phyloP scores from a whole-genome alignment of 805 yeast species.

The Babjeviella inositovora region DNA sequence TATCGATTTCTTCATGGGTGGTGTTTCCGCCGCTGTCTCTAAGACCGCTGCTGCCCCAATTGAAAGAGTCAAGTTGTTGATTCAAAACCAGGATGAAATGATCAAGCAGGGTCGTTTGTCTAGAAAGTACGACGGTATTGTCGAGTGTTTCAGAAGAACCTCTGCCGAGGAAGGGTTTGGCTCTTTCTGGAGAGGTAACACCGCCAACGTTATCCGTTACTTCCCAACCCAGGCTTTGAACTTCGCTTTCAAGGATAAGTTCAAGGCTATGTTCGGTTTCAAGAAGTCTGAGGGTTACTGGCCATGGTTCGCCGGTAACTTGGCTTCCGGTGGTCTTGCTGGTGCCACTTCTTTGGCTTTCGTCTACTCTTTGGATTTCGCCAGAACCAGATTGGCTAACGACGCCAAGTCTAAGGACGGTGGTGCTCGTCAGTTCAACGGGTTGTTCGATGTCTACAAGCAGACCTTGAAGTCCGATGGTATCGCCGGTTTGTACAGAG shows the following conservation, averaged over 20 bases:
- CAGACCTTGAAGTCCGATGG: slow-evolving; percentile 93
- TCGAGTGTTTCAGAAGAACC: slow-evolving; percentile 89
- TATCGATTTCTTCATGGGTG: slow-evolving; percentile 85
- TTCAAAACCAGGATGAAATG: slow-evolving; percentile 98
- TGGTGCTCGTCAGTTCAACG: slow-evolving; percentile 95
- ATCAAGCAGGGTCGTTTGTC: slow-evolving; percentile 92
- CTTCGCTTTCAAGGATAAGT: slow-evolving; percentile 97
- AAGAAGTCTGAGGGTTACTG: slow-evolving; percentile 91
- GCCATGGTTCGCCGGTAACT: slow-evolving; percentile 93
- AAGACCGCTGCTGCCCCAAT: slow-evolving; percentile 97
- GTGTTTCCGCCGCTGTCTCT: slow-evolving; percentile 98
- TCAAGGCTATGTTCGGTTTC: slow-evolving; percentile 92
- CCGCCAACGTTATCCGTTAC: slow-evolving; percentile 96
- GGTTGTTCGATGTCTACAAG: slow-evolving; percentile 91
- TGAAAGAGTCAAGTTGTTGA: slow-evolving; percentile 91
- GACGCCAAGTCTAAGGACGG: slow-evolving; percentile 84
- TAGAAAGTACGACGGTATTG: slow-evolving; percentile 76
- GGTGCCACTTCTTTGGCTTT: slow-evolving; percentile 91
- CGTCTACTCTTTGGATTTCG: slow-evolving; percentile 94
- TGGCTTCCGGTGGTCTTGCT: slow-evolving; percentile 97
- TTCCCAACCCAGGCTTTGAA: slow-evolving; percentile 98
- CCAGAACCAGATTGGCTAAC: slow-evolving; percentile 98
- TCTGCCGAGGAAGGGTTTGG: slow-evolving; percentile 84
- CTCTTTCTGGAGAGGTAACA: slow-evolving; percentile 99
- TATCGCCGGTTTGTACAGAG: slow-evolving; percentile 97